Base-by-base conservation (phyloP, 2,329 filamentous ascomycete genomes). In the Myriosclerotinia scirpicola region DNA sequence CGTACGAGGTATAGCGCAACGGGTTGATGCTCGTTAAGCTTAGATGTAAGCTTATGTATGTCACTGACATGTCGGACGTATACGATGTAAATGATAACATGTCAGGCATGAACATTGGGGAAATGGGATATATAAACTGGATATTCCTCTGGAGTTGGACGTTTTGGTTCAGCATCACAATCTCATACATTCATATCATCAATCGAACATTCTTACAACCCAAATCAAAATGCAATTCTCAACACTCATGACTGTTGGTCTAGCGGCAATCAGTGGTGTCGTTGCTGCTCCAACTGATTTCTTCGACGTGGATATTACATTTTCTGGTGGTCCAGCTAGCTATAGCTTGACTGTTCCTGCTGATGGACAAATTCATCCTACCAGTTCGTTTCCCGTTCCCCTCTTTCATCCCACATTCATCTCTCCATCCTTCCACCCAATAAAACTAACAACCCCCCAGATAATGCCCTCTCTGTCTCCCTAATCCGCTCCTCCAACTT, bases 401-500 rank as follows among this genome's bases (percentile, higher is more conserved):
- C 20, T 26, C 40, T 14, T 6, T 26, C n/a, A 6, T 4, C 20
- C 14, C 9, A 1, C 7, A 15, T 36, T 2, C 20, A 8, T 12
- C 11, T 17, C 12, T 17, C 38, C 12, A 34, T 34, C 30, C 5
- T 8, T 40, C 20, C 26, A 55, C 20, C 17, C 14, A 26, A 20
- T 9, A 6, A 15, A 17, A 46, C 61, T 64, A 56, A 64, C 40
- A 1, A 15, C 12, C 20, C 1, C 17, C 12, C 36, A 65, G 64
- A 22, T 2, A 65, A 65, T 17, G 20, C 36, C 54, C 64, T 65
- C 54, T 60, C 64, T 4, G 22, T 65, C 46, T 65, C 64, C 9
- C 54, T 60, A 11, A 60, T 65, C 36, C 64, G 64, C 55, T 65
- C 64, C 46, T 53, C 64, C 54, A 65, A 65, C 54, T 65, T 61